Percentiles rank a stretch among this genome's conserved stretches.
phyloP scores from a whole-genome alignment of 345 rosid genomes.

The Alliaria petiolata region DNA sequence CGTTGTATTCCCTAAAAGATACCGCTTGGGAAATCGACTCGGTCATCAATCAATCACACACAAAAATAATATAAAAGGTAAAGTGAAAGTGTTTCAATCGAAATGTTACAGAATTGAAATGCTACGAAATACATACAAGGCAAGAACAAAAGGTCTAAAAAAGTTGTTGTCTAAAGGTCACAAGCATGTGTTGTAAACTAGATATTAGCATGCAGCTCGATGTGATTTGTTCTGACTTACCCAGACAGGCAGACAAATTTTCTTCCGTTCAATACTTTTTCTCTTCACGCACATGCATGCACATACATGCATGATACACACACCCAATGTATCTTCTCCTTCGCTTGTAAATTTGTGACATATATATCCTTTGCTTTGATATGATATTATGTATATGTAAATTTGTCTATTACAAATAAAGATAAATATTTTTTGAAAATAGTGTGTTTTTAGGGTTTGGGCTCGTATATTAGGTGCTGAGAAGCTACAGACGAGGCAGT shows the following conservation, averaged over 20 bases:
- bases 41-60: constrained; percentile 9
- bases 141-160: neutral
- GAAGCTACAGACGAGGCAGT: constrained; percentile 23
- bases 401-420: neutral
- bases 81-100: neutral
- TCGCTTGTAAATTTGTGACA: too few species aligned
- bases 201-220: constrained; percentile 23
- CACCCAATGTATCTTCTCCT: too few species aligned
- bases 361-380: neutral
- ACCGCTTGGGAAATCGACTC: neutral
- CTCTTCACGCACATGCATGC: constrained; percentile 25
- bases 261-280: neutral
- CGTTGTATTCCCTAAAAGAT: neutral
- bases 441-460: constrained; percentile 1
- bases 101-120: neutral
- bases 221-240: constrained; percentile 29
- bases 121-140: neutral
- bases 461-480: constrained; percentile 20
- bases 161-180: constrained; percentile 12
- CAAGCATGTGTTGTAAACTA: neutral
- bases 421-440: neutral
- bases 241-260: constrained; percentile 29
- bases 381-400: neutral
- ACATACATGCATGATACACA: neutral
- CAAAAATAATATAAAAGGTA: neutral